Evolutionary conservation across 495 filamentous ascomycete species (phyloP).

Genomic region (Usnea hakonensis): DNA sequence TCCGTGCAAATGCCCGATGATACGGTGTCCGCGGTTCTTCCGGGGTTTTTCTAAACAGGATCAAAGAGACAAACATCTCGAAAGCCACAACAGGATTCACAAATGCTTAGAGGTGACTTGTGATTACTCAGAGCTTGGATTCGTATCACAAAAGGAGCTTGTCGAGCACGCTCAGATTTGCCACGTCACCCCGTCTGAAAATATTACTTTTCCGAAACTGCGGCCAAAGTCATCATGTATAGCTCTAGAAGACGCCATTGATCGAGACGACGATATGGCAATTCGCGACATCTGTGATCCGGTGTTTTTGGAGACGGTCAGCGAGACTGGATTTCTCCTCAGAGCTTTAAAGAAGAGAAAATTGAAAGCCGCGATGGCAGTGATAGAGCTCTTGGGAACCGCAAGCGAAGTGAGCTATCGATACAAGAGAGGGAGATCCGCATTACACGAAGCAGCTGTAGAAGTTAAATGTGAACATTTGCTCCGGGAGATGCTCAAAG

Average conservation of each 20-base stretch:
- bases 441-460: slow-evolving; percentile 6
- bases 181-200: not conserved
- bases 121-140: slow-evolving; percentile 8
- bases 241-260: slow-evolving; percentile 14
- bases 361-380: not conserved
- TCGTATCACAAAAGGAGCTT: not conserved
- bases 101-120: slow-evolving; percentile 4
- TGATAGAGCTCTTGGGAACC: slow-evolving; percentile 7
- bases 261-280: slow-evolving; percentile 8
- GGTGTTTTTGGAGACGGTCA: not conserved
- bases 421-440: not conserved
- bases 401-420: not conserved
- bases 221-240: not conserved
- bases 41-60: not conserved
- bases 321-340: slow-evolving; percentile 3
- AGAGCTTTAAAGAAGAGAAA: slow-evolving; percentile 1
- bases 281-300: slow-evolving; percentile 9
- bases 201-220: slow-evolving; percentile 1
- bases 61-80: slow-evolving; percentile 7
- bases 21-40: slow-evolving; percentile 1
- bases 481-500: not conserved
- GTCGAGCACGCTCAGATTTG: not conserved
- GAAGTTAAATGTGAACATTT: not conserved
- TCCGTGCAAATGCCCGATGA: slow-evolving; percentile 10
- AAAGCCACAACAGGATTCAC: slow-evolving; percentile 4